phyloP scores from a whole-genome alignment of 2,329 filamentous ascomycete species.

The Atkinsonella texensis region DNA sequence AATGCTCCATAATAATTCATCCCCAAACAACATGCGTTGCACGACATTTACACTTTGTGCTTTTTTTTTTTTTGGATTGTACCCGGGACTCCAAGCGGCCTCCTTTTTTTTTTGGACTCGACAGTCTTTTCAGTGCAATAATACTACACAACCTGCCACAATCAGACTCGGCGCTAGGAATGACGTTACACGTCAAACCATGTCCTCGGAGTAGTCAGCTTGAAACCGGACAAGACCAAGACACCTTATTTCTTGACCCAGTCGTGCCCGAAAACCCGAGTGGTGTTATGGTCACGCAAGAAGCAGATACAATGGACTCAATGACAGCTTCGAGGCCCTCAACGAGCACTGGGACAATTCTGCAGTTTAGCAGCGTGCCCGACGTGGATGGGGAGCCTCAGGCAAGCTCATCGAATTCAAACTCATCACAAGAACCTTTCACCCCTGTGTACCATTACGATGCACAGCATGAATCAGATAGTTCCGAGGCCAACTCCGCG shows the following conservation, averaged over 20 bases:
- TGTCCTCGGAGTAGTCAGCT: slow-evolving; percentile 39
- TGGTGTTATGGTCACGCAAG: slow-evolving; percentile 15
- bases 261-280: slow-evolving; percentile 21
- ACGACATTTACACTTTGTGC: slow-evolving; percentile 27
- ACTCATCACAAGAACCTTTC: slow-evolving; percentile 37
- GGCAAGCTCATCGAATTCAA: slow-evolving; percentile 29
- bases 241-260: not conserved
- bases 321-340: slow-evolving; percentile 6
- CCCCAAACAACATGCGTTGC: slow-evolving; percentile 26
- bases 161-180: slow-evolving; percentile 27
- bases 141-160: slow-evolving; percentile 2
- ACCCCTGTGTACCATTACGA: slow-evolving; percentile 13
- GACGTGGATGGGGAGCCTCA: slow-evolving; percentile 37
- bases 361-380: slow-evolving; percentile 40
- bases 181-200: slow-evolving; percentile 30
- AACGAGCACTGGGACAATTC: slow-evolving; percentile 11
- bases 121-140: slow-evolving; percentile 15
- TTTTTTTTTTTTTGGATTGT: slow-evolving; percentile 28
- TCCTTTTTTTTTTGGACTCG: slow-evolving; percentile 19
- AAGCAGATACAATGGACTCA: slow-evolving; percentile 5
- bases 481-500: not conserved
- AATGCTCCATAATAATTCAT: slow-evolving; percentile 10
- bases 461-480: slow-evolving; percentile 1
- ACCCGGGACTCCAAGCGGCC: not conserved
- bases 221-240: slow-evolving; percentile 19